These are phyloP conservation scores for Phoma herbarum DNA, from an alignment of 2,329 filamentous ascomycete genomes.

Conservation along the genomic window DNA sequence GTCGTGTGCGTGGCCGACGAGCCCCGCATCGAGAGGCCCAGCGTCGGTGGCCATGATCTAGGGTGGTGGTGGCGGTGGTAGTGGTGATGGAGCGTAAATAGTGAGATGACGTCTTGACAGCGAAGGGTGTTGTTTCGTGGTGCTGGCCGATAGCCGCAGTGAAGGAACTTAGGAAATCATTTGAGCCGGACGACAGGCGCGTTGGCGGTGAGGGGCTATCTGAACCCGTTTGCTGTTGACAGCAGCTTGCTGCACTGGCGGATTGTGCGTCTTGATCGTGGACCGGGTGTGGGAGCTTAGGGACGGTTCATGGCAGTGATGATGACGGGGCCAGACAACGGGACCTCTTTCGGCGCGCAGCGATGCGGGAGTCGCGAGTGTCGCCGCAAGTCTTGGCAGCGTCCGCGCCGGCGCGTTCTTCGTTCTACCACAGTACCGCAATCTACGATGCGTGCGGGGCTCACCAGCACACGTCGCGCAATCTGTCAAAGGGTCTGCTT, in stretches of 20 bases:
- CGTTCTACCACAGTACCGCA: no score
- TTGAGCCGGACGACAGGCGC: conserved; percentile 11
- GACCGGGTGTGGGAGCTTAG: not conserved
- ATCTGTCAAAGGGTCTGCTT: not conserved
- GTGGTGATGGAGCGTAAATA: not conserved
- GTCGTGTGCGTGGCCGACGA: conserved; percentile 23
- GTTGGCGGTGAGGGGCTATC: not conserved
- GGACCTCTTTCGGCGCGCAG: conserved; percentile 5
- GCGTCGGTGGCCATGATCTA: conserved; percentile 37
- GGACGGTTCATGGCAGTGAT: conserved; percentile 1
- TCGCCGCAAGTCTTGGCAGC: conserved; percentile 22
- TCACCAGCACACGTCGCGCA: not conserved
- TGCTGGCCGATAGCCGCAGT: conserved; percentile 34
- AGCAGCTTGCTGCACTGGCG: conserved; percentile 2
- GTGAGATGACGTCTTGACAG: not conserved
- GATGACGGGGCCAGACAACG: conserved; percentile 6
- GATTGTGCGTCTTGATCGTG: not conserved
- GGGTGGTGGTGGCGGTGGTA: not conserved
- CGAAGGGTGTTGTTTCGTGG: conserved; percentile 3
- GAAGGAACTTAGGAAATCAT: conserved; percentile 40
- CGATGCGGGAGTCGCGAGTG: conserved; percentile 19
- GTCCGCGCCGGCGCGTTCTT: no score
- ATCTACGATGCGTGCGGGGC: conserved; percentile 10
- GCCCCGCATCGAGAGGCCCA: conserved; percentile 26
- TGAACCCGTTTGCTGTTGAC: conserved; percentile 1